phyloP scores from a whole-genome alignment of 805 yeast species.

The Metschnikowia henanensis region DNA sequence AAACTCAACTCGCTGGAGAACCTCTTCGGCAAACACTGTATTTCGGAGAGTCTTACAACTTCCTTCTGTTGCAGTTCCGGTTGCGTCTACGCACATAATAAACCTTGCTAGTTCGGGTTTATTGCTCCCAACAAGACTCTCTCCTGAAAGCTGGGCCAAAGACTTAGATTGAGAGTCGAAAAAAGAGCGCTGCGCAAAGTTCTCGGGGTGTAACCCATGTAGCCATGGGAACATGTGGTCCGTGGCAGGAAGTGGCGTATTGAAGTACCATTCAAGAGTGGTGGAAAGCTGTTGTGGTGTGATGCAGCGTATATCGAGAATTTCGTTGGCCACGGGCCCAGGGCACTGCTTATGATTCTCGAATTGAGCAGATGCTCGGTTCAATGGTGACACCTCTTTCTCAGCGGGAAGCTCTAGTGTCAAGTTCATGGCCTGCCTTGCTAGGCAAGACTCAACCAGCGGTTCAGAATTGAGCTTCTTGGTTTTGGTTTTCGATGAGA shows the following conservation, averaged over 20 bases:
- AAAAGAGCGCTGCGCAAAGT: constrained; percentile 53
- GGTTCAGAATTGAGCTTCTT: constrained; percentile 29
- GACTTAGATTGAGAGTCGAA: constrained; percentile 22
- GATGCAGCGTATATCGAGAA: constrained; percentile 7
- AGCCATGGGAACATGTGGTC: constrained; percentile 84
- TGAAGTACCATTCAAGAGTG: constrained; percentile 40
- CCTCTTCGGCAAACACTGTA: constrained; percentile 52
- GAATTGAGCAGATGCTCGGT: constrained; percentile 17
- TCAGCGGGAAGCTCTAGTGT: constrained; percentile 7
- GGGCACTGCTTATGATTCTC: constrained; percentile 1
- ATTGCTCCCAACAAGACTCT: background rate
- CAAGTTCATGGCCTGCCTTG: constrained; percentile 3
- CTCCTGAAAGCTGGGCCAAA: too few relatives aligned
- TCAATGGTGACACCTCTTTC: constrained; percentile 21
- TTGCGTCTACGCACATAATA: constrained; percentile 34
- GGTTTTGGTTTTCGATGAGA: constrained; percentile 40
- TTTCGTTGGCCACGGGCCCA: background rate
- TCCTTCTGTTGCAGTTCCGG: background rate
- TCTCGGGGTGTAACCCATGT: constrained; percentile 68
- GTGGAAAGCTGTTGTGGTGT: constrained; percentile 10
- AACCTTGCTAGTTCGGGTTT: constrained; percentile 36
- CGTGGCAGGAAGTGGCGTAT: constrained; percentile 56
- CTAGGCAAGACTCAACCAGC: constrained; percentile 7
- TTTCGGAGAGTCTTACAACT: constrained; percentile 44
- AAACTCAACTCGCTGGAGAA: constrained; percentile 49